These are phyloP conservation scores for Penicillium simplicissimum DNA, from an alignment of 495 filamentous ascomycete species.

Conservation along the genomic window DNA sequence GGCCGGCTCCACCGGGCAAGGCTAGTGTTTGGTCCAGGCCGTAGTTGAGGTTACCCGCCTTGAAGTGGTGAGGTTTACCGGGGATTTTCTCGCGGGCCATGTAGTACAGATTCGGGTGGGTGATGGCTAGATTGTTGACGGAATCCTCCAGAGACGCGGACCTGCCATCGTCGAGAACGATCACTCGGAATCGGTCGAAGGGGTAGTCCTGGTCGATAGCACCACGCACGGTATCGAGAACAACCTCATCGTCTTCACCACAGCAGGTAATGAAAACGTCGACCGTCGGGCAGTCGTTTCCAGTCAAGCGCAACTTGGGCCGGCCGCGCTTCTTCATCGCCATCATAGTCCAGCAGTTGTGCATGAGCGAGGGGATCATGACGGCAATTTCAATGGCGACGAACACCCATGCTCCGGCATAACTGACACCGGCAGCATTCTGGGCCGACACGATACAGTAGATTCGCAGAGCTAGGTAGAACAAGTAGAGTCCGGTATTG, in stretches of 20 bases:
- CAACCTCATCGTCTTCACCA: conserved; percentile 52
- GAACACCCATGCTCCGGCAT: conserved; percentile 43
- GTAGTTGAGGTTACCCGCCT: conserved; percentile 56
- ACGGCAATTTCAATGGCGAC: conserved; percentile 41
- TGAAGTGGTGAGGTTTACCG: conserved; percentile 53
- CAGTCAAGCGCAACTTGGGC: conserved; percentile 43
- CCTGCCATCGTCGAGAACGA: conserved; percentile 54
- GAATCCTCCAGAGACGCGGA: conserved; percentile 36
- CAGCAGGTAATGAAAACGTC: conserved; percentile 55
- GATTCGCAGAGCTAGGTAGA: conserved; percentile 43
- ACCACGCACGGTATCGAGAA: conserved; percentile 54
- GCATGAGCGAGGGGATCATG: conserved; percentile 42
- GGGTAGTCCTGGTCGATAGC: conserved; percentile 54
- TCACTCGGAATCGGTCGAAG: conserved; percentile 45
- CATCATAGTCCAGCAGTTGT: conserved; percentile 47
- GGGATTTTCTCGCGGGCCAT: conserved; percentile 48
- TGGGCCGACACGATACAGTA: conserved; percentile 42
- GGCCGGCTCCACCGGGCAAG: conserved; percentile 40
- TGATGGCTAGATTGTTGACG: conserved; percentile 26
- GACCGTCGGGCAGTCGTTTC: conserved; percentile 47
- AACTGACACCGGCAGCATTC: conserved; percentile 25
- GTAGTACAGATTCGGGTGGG: conserved; percentile 48
- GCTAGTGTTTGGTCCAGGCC: conserved; percentile 39
- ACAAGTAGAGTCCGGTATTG: conserved; percentile 39
- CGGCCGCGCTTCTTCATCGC: conserved; percentile 41